Conservation (phyloP, 768 basidiomycete genomes). For the Amanita pallidorosea region DNA sequence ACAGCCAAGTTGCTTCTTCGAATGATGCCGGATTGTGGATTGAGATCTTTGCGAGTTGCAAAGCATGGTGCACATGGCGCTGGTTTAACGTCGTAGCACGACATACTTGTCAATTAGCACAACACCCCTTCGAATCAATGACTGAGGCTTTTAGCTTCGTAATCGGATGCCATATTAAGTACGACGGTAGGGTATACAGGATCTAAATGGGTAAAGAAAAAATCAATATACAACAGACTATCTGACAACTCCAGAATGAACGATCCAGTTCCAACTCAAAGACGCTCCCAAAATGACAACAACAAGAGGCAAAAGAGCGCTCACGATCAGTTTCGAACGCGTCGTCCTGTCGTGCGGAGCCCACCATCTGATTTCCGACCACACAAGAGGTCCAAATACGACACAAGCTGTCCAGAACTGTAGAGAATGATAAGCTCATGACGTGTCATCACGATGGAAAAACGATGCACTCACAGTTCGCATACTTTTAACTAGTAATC, state of each 20-base stretch:
- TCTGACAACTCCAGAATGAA: no score
- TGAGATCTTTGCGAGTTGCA: no score
- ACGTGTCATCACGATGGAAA: not conserved
- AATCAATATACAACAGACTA: not conserved
- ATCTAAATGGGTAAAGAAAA: not conserved
- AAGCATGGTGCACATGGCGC: no score
- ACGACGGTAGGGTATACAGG: no score
- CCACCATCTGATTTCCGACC: slow-evolving; percentile 82
- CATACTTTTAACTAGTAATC: slow-evolving; percentile 45
- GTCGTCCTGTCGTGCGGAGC: slow-evolving; percentile 13
- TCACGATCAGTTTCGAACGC: not conserved
- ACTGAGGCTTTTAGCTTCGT: no score
- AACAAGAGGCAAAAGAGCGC: not conserved
- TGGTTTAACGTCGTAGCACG: no score
- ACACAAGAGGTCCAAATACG: slow-evolving; percentile 83
- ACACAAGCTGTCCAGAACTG: slow-evolving; percentile 87
- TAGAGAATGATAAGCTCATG: not conserved
- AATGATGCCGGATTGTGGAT: no score
- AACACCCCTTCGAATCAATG: no score
- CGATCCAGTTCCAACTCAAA: not conserved
- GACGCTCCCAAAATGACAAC: not conserved
- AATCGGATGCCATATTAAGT: no score
- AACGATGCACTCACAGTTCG: slow-evolving; percentile 49
- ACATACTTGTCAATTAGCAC: no score
- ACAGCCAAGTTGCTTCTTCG: no score